These are phyloP conservation scores for Panellus pusillus DNA, from an alignment of 768 basidiomycete genomes.

Conservation along the genomic window DNA sequence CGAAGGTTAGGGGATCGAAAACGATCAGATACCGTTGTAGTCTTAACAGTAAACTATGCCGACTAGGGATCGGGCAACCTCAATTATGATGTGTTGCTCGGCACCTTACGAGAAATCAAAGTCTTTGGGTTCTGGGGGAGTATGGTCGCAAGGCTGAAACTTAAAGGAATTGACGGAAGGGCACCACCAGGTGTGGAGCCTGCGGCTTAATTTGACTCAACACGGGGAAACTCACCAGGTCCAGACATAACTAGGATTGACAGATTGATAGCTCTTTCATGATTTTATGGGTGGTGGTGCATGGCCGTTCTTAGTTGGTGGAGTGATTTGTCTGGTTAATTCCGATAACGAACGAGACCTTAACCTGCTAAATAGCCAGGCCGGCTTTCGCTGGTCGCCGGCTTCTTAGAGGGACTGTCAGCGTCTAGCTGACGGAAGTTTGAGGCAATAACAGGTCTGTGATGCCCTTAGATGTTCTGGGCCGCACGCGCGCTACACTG, in stretches of 20 bases:
- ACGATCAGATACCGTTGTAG: conserved; percentile 83
- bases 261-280: conserved; percentile 85
- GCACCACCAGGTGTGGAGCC: conserved; percentile 65
- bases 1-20: conserved; percentile 85
- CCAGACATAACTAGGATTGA: conserved; percentile 76
- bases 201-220: conserved; percentile 86
- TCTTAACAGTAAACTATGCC: conserved; percentile 62
- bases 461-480: conserved; percentile 91
- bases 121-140: conserved; percentile 86
- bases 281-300: conserved; percentile 87
- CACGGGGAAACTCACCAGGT: conserved; percentile 81
- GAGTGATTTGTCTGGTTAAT: conserved; percentile 98
- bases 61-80: conserved; percentile 12
- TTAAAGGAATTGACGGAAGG: conserved; percentile 67
- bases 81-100: conserved; percentile 68
- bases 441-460: conserved; percentile 91
- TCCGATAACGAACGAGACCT: conserved; percentile 94
- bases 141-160: conserved; percentile 70
- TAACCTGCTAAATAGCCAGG: conserved; percentile 90
- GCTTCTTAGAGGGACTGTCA: conserved; percentile 88
- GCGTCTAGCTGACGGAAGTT: conserved; percentile 81
- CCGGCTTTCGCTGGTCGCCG: conserved; percentile 69
- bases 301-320: conserved; percentile 89
- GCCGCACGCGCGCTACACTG: conserved; percentile 87
- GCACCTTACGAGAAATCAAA: conserved; percentile 88